Evolutionary conservation across 371 early-diverging fungal species (phyloP).

Genomic region (Mucor indicus): DNA sequence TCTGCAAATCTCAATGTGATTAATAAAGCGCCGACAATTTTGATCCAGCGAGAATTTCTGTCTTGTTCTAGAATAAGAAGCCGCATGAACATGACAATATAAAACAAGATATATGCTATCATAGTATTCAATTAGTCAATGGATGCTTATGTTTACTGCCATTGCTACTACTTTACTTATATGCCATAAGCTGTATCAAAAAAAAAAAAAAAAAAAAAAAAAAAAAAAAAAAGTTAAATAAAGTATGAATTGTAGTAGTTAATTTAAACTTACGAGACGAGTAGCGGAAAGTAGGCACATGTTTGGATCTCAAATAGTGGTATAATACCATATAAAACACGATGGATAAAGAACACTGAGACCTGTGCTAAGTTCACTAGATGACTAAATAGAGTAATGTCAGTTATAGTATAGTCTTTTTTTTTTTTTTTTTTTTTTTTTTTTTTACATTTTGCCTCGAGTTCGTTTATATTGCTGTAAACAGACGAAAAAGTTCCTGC

Average conservation of each 20-base stretch:
- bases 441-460: constrained; percentile 39
- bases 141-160: too few relatives aligned
- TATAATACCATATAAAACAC: constrained; percentile 36
- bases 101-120: constrained; percentile 32
- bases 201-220: too few relatives aligned
- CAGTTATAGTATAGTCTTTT: too few relatives aligned
- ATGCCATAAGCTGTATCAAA: constrained; percentile 28
- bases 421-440: constrained; percentile 1
- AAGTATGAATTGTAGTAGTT: too few relatives aligned
- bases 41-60: constrained; percentile 37
- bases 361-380: constrained; percentile 43
- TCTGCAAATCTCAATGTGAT: constrained; percentile 44
- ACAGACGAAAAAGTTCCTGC: constrained; percentile 35
- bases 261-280: constrained; percentile 39
- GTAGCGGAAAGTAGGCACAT: constrained; percentile 40
- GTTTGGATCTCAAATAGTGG: constrained; percentile 43
- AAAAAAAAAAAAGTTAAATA: too few relatives aligned
- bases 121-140: too few relatives aligned
- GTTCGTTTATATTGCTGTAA: constrained; percentile 35
- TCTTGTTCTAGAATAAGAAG: constrained; percentile 36
- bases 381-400: constrained; percentile 20
- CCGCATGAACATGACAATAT: constrained; percentile 45
- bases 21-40: constrained; percentile 28
- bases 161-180: constrained; percentile 32
- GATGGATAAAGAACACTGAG: constrained; percentile 28